These are phyloP conservation scores for Backusella westeae DNA, from an alignment of 192 early-diverging fungal species.

Conservation along the genomic window DNA sequence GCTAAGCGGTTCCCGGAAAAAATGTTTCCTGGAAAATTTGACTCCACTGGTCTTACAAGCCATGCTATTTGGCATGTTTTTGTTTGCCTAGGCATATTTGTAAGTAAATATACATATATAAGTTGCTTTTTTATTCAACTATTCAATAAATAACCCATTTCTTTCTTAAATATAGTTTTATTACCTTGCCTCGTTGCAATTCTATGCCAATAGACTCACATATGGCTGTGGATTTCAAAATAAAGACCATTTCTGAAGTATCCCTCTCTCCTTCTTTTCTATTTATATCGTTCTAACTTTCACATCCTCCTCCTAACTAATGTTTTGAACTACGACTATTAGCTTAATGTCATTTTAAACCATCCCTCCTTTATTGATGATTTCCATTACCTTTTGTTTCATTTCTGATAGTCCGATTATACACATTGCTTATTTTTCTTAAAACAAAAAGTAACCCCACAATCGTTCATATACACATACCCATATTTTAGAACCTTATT, in stretches of 20 bases:
- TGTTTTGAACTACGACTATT: too few species aligned
- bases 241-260: neutral
- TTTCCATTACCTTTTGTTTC: neutral
- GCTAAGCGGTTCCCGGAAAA: slow-evolving; percentile 62
- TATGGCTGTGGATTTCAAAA: slow-evolving; percentile 39
- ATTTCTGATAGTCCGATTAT: neutral
- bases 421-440: neutral
- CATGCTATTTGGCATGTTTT: slow-evolving; percentile 64
- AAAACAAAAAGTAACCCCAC: neutral
- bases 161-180: slow-evolving; percentile 39
- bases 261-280: neutral
- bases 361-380: neutral
- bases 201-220: slow-evolving; percentile 48
- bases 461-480: neutral
- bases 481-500: neutral
- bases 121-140: neutral
- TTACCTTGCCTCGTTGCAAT: slow-evolving; percentile 52
- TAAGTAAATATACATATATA: slow-evolving; percentile 6
- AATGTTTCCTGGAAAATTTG: slow-evolving; percentile 58
- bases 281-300: neutral
- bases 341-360: neutral
- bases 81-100: slow-evolving; percentile 61
- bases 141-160: neutral
- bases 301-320: too few species aligned
- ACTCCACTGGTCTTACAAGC: slow-evolving; percentile 52